These are phyloP conservation scores for Edaphochlamys debaryana DNA, from an alignment of 139 green algal species.

Conservation along the genomic window DNA sequence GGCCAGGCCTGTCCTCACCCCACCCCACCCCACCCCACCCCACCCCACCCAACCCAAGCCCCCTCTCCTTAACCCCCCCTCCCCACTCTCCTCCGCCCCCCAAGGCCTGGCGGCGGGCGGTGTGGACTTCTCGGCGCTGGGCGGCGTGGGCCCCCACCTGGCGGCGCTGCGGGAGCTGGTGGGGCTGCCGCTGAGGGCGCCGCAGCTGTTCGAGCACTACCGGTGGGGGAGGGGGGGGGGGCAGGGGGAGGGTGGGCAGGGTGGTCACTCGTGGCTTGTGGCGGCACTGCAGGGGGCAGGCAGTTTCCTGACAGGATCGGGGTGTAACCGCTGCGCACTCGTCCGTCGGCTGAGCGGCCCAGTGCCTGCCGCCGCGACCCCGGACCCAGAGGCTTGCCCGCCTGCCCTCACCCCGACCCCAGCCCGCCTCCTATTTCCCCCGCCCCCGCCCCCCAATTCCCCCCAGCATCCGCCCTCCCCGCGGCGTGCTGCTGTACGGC, in stretches of 20 bases:
- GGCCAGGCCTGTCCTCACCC: no score
- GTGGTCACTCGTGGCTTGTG: no score
- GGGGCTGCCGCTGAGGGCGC: slow-evolving; percentile 59
- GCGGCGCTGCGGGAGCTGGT: slow-evolving; percentile 57
- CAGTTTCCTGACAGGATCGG: no score
- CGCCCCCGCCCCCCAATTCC: no score
- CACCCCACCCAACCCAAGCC: neutral
- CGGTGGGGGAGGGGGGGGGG: neutral
- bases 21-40: neutral
- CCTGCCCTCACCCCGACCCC: neutral
- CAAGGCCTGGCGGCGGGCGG: slow-evolving; percentile 30
- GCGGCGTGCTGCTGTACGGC: slow-evolving; percentile 86
- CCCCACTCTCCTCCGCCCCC: neutral
- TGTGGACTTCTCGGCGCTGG: slow-evolving; percentile 49
- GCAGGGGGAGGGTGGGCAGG: neutral
- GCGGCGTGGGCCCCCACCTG: slow-evolving; percentile 52
- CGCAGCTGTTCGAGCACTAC: slow-evolving; percentile 56
- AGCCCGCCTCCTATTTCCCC: slow-evolving; percentile 34
- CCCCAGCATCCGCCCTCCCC: slow-evolving; percentile 63
- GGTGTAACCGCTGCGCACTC: no score
- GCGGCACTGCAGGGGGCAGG: no score
- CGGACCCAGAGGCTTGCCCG: no score
- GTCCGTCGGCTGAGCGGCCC: no score
- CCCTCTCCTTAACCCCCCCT: neutral
- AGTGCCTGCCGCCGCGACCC: no score